Base-by-base conservation (phyloP, 176 grass and related monocot genomes). In the Zizania latifolia region DNA sequence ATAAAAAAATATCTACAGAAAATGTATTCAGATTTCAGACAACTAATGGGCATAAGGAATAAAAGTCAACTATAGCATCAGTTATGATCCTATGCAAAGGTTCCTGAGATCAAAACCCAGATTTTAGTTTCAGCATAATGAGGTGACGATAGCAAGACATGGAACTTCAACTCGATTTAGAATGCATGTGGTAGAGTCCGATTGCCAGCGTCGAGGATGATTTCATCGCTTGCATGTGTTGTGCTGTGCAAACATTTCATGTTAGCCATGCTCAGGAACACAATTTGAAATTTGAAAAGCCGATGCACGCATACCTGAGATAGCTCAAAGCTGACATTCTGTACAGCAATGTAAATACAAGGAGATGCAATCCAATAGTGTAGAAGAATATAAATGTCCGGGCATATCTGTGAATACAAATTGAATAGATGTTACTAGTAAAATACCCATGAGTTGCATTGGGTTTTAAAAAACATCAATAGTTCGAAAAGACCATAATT, bases 351-450 rank as follows among this genome's bases (percentile, higher is more conserved):
- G 96, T 89, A 75, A 99, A 99, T 22, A 99, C 96, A 79, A 99
- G 96, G 63, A 99, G 85, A 99, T 99, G 96, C 82, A 99, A 86
- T 31, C 96, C 96, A 77, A 99, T 99, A 43, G 89, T 90, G 82
- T 99, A 99, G 84, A 99, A 95, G 78, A 95, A 99, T 81, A 99
- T 88, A 62, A 99, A 99, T 43, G 96, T 94, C 22, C 96, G 89
- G 44, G 96, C 96, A 70, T 92, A 99, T 82, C 92, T 99, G 80
- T 63, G 44, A 74, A 72, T 43, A 79, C 10, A 74, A 69, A 80
- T 23, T 62, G 68, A 63, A 69, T 17, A 12, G 24, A 12, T 62
- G 16, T 32, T 61, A 57, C 39, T n/a, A n/a, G n/a, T n/a, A n/a
- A n/a, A n/a, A n/a, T n/a, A n/a, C n/a, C n/a, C n/a, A n/a, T n/a